These are phyloP conservation scores for Trichoderma endophyticum DNA, from an alignment of 2,329 filamentous ascomycete species.

Conservation along the genomic window DNA sequence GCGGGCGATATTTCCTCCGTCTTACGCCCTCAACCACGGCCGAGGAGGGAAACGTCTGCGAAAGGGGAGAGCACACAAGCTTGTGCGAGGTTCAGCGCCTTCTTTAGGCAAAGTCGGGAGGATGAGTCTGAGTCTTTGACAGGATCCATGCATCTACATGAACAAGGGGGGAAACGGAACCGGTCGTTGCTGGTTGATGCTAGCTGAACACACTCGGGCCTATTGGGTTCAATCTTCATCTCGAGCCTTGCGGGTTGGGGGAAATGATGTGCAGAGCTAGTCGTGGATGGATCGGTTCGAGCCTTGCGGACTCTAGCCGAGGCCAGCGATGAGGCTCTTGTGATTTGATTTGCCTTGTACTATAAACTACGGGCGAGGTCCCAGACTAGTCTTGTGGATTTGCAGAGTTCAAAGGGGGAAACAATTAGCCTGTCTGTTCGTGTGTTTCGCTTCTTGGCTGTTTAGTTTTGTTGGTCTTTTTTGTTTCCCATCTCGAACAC, in stretches of 20 bases:
- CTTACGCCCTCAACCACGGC: background rate
- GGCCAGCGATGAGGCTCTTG: background rate
- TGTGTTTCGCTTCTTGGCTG: background rate
- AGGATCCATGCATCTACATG: background rate
- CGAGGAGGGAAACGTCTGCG: slow-evolving; percentile 8
- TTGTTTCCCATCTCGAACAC: background rate
- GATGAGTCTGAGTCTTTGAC: background rate
- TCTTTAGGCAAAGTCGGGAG: background rate
- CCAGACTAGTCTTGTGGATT: background rate
- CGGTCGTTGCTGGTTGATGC: background rate
- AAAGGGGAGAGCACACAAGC: background rate
- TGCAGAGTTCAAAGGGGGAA: background rate
- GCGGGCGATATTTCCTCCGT: slow-evolving; percentile 6
- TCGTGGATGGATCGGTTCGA: background rate
- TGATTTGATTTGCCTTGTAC: background rate
- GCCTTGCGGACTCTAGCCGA: background rate
- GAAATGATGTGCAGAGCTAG: slow-evolving; percentile 6
- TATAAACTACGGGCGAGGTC: slow-evolving; percentile 1
- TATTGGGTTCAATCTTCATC: background rate
- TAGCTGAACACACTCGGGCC: background rate
- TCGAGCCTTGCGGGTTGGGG: background rate
- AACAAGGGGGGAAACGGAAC: background rate
- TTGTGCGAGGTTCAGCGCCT: background rate
- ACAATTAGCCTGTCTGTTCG: background rate
- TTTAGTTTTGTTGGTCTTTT: background rate